A percentile compares a stretch with the other conserved stretches of the same genome.
Conservation (phyloP, 1,139 yeast species). For the Diutina rugosa region DNA sequence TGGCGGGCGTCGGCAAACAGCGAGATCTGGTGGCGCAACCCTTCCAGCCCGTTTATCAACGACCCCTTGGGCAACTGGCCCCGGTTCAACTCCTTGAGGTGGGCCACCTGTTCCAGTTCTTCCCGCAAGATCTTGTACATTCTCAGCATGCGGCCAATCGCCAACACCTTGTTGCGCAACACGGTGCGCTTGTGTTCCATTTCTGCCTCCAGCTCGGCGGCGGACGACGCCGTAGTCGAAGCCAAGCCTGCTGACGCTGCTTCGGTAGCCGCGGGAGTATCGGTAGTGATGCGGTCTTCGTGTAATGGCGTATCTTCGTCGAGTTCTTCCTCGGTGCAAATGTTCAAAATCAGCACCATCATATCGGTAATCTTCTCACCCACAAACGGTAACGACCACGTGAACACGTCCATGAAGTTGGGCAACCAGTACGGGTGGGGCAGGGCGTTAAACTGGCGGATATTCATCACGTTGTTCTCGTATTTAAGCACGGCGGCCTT, state of each 20-base stretch:
- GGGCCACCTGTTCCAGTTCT: constrained; percentile 81
- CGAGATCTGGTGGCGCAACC: constrained; percentile 54
- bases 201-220: neutral
- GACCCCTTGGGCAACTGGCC: constrained; percentile 76
- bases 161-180: constrained; percentile 78
- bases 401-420: constrained; percentile 92
- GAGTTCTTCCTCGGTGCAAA: constrained; percentile 91
- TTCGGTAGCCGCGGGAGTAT: constrained; percentile 6
- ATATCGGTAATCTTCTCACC: constrained; percentile 96
- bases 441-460: constrained; percentile 82
- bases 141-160: constrained; percentile 88
- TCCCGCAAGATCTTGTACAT: constrained; percentile 87
- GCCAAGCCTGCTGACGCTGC: constrained; percentile 2
- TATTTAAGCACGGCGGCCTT: constrained; percentile 92
- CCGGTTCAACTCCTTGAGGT: constrained; percentile 58
- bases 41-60: constrained; percentile 70
- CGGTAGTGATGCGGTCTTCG: constrained; percentile 24
- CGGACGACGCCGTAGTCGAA: neutral
- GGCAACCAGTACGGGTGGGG: constrained; percentile 98
- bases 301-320: constrained; percentile 40
- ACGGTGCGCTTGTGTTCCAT: constrained; percentile 42
- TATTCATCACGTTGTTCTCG: constrained; percentile 87
- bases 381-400: constrained; percentile 96
- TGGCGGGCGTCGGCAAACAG: constrained; percentile 76
- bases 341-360: constrained; percentile 79